phyloP scores from a whole-genome alignment of 129 eudicot species.

The Centella asiatica region DNA sequence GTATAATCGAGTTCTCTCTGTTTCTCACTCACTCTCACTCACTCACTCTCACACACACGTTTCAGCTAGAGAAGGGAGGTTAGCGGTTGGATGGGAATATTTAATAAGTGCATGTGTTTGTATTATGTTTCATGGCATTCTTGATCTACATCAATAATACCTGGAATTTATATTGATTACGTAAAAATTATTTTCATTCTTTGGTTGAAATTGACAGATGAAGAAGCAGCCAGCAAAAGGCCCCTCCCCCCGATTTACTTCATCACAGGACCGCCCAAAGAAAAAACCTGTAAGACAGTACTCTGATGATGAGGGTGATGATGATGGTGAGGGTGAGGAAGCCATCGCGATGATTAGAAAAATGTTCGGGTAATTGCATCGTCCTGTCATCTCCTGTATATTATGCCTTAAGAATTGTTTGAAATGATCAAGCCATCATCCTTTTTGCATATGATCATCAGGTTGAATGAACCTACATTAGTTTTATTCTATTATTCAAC shows the following conservation, averaged over 20 bases:
- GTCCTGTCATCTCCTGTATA: background rate
- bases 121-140: too few species aligned
- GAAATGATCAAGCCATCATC: too few species aligned
- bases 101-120: too few species aligned
- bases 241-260: conserved; percentile 24
- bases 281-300: conserved; percentile 45
- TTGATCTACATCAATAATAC: background rate
- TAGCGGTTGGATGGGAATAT: too few species aligned
- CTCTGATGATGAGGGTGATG: conserved; percentile 33
- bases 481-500: too few species aligned
- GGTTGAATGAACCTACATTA: too few species aligned
- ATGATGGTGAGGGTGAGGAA: conserved; percentile 27
- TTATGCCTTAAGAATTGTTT: background rate
- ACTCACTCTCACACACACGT: too few species aligned
- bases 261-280: conserved; percentile 31
- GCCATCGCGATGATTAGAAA: conserved; percentile 51
- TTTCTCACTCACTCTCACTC: background rate
- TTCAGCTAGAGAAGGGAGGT: background rate
- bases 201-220: conserved; percentile 31
- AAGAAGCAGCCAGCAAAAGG: conserved; percentile 33
- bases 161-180: background rate
- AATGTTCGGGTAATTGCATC: conserved; percentile 53
- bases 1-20: conserved; percentile 22
- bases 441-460: too few species aligned
- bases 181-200: conserved; percentile 4